Evolutionary conservation across 352 stramenopile species (phyloP).

Genomic region (Hyaloperonospora brassicae): DNA sequence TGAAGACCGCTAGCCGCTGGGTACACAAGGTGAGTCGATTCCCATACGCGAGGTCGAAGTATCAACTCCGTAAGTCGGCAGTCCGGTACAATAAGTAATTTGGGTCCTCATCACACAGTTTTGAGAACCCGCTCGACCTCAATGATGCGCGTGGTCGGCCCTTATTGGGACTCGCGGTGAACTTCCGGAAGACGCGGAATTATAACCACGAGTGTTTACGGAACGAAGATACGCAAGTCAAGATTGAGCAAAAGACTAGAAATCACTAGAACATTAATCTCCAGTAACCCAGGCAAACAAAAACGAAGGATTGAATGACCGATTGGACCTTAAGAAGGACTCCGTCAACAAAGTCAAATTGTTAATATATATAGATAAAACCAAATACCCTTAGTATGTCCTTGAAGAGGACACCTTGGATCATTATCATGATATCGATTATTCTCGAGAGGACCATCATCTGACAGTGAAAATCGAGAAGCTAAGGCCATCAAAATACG

Average conservation of each 20-base stretch:
- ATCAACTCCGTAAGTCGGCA: too few relatives aligned
- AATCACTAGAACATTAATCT: background rate
- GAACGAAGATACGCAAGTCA: background rate
- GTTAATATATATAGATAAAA: background rate
- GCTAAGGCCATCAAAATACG: background rate
- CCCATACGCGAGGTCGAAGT: too few relatives aligned
- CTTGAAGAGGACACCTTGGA: background rate
- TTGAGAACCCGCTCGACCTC: too few relatives aligned
- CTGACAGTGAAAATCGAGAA: background rate
- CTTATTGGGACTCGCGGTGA: too few relatives aligned
- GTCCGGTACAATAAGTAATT: too few relatives aligned
- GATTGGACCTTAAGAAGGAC: background rate
- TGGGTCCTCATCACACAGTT: too few relatives aligned
- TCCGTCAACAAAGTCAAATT: background rate
- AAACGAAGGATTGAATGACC: background rate
- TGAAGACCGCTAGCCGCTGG: too few relatives aligned
- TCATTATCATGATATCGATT: background rate
- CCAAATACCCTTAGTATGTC: background rate
- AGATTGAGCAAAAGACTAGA: background rate
- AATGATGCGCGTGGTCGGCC: background rate
- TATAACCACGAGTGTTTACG: background rate
- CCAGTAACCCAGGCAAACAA: background rate
- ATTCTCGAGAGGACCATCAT: background rate
- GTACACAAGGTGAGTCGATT: too few relatives aligned
- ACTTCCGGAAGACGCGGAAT: background rate